phyloP scores from a whole-genome alignment of 495 filamentous ascomycete species.

The Penicillium chermesinum region DNA sequence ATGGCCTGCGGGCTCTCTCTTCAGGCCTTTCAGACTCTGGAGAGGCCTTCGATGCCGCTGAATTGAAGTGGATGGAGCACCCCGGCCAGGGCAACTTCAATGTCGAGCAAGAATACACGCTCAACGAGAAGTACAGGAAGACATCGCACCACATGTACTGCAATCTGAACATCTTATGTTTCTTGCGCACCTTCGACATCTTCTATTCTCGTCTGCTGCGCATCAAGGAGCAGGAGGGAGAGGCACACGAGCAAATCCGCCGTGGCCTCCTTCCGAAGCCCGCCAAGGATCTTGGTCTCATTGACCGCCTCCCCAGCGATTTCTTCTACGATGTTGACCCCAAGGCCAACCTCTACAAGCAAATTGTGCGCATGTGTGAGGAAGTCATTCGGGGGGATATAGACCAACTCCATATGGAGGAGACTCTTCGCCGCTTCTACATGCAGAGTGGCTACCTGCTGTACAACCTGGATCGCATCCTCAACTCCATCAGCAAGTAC shows the following conservation, averaged over 20 bases:
- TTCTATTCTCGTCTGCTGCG: conserved; percentile 77
- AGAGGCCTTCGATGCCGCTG: conserved; percentile 42
- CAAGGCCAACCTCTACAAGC: conserved; percentile 62
- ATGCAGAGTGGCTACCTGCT: conserved; percentile 82
- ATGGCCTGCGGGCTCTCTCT: conserved; percentile 50
- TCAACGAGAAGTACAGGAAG: conserved; percentile 76
- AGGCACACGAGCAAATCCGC: conserved; percentile 65
- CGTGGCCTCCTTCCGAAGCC: conserved; percentile 64
- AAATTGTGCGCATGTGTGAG: conserved; percentile 63
- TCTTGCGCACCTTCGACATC: conserved; percentile 86
- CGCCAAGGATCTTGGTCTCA: conserved; percentile 70
- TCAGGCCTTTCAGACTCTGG: conserved; percentile 43
- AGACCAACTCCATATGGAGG: conserved; percentile 77
- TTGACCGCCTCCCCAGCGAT: conserved; percentile 71
- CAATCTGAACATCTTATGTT: conserved; percentile 84
- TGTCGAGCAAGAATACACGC: conserved; percentile 58
- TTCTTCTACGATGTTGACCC: conserved; percentile 66
- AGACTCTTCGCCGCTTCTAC: conserved; percentile 83
- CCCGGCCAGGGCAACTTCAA: conserved; percentile 48
- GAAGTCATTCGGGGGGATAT: conserved; percentile 67
- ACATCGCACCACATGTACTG: conserved; percentile 79
- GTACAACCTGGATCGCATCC: conserved; percentile 82
- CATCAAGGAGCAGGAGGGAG: conserved; percentile 70
- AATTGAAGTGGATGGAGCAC: conserved; percentile 57
- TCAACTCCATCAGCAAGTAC: conserved; percentile 69